Evolutionary conservation across 306 rosid genomes (phyloP), one percentile per base, ranked within the genome.

Genomic region (Lathyrus tuberosus): DNA sequence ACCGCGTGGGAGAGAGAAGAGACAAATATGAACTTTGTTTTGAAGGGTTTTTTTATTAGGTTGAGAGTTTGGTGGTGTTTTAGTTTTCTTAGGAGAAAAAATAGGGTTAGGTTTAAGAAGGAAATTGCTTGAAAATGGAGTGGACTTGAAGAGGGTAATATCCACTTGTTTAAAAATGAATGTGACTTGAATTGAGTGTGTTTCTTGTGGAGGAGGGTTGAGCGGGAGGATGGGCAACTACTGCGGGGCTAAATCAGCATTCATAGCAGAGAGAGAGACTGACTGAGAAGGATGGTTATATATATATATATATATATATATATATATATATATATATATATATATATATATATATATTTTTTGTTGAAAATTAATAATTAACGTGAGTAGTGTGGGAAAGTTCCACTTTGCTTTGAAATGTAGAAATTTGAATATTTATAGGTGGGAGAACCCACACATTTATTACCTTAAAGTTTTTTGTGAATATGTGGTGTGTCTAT

Each of bases 191-290:
- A 10, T 65, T 43, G 30, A 10, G 24, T 46, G 14, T 59, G 49
- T 54, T 4, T 26, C 48, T 83, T 60, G n/a, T 24, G 74, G 72
- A 69, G 73, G 86, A 80, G 89, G 76, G 53, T 85, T 83, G 79
- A 82, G 83, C 81, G 85, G 86, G 79, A 77, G 86, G 83, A 81
- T 70, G 91, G 82, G 84, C 84, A 80, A 62, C 75, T 82, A 85
- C 84, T 87, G 44, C 78, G 84, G 84, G 91, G 84, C 70, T 76
- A 74, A 74, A 77, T 80, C 87, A 85, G 86, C 88, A 86, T 85
- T 82, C 76, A 84, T 76, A 83, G 49, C 81, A 76, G 80, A 84
- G 80, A 60, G 80, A 60, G 84, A 77, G 73, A 79, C 67, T 12
- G 78, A 78, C 69, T 51, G 86, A 40, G 84, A 79, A 73, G 63